Evolutionary conservation across 2,329 filamentous ascomycete genomes (phyloP).

Genomic region (Magnaporthales sp.): DNA sequence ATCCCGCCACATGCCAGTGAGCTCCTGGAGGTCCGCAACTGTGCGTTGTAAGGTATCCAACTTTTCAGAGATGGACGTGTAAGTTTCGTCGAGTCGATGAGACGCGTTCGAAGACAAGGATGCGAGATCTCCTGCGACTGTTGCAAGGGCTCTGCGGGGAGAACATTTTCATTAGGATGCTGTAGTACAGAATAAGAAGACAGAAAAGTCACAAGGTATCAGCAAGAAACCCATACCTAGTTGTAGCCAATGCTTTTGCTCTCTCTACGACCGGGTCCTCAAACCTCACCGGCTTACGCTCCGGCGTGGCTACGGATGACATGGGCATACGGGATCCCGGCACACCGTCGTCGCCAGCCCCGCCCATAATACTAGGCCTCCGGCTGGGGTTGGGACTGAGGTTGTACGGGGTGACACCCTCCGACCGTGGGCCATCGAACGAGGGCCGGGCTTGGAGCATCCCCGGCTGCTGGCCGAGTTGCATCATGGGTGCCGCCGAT

Average conservation of each 20-base stretch:
- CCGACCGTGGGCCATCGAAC: constrained; percentile 34
- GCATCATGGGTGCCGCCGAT: constrained; percentile 7
- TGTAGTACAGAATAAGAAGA: not conserved
- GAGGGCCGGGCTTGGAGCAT: constrained; percentile 26
- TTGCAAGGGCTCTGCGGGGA: constrained; percentile 36
- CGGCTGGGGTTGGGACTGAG: constrained; percentile 34
- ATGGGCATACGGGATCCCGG: constrained; percentile 11
- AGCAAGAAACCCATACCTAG: constrained; percentile 26
- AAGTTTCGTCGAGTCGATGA: constrained; percentile 61
- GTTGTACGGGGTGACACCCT: constrained; percentile 30
- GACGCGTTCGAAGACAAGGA: constrained; percentile 54
- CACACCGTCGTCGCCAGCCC: constrained; percentile 15
- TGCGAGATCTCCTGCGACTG: constrained; percentile 44
- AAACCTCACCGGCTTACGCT: constrained; percentile 22
- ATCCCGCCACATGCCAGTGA: constrained; percentile 52
- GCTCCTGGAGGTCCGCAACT: constrained; percentile 54
- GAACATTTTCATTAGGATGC: not conserved
- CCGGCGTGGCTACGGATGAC: constrained; percentile 6
- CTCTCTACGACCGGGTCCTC: constrained; percentile 31
- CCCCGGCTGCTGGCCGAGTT: constrained; percentile 8
- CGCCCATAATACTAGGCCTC: constrained; percentile 29
- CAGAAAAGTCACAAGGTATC: not conserved
- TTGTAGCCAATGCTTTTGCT: constrained; percentile 27
- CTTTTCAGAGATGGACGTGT: constrained; percentile 65
- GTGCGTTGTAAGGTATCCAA: constrained; percentile 55